A percentile compares a stretch with the other conserved stretches of the same genome.
Evolutionary conservation across 2,329 filamentous ascomycete species (phyloP).

Genomic region (Phoma sp.): DNA sequence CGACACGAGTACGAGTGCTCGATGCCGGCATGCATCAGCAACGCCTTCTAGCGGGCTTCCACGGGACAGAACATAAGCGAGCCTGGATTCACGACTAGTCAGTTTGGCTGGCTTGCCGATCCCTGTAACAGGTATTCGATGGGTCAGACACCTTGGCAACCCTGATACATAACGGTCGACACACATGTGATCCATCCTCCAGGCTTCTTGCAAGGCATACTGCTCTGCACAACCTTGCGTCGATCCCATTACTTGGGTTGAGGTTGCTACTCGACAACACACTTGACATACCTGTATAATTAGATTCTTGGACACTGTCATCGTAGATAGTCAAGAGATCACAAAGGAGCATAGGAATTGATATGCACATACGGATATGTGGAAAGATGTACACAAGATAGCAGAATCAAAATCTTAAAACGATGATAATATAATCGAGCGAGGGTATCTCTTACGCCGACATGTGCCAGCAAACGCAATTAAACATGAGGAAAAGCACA

Average conservation of each 20-base stretch:
- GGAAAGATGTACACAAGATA: not conserved
- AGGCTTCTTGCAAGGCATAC: conserved; percentile 14
- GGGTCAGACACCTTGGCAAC: not conserved
- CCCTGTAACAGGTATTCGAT: not conserved
- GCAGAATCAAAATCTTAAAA: not conserved
- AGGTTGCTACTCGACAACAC: too few relatives aligned
- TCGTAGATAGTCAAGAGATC: too few relatives aligned
- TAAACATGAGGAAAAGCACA: not conserved
- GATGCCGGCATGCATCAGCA: not conserved
- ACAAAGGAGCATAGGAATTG: too few relatives aligned
- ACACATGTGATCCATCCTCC: not conserved
- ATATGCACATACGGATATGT: not conserved
- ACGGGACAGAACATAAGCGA: not conserved
- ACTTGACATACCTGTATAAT: too few relatives aligned
- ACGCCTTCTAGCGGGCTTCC: conserved; percentile 9
- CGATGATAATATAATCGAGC: not conserved
- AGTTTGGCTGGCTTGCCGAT: conserved; percentile 1
- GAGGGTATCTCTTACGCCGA: conserved; percentile 9
- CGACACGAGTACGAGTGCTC: not conserved
- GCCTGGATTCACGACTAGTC: not conserved
- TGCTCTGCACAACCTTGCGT: not conserved
- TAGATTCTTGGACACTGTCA: not conserved
- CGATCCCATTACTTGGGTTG: too few relatives aligned
- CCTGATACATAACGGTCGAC: not conserved
- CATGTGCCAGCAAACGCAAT: not conserved